Evolutionary conservation across 2,329 filamentous ascomycete genomes (phyloP).

Genomic region (Colletotrichum higginsianum): DNA sequence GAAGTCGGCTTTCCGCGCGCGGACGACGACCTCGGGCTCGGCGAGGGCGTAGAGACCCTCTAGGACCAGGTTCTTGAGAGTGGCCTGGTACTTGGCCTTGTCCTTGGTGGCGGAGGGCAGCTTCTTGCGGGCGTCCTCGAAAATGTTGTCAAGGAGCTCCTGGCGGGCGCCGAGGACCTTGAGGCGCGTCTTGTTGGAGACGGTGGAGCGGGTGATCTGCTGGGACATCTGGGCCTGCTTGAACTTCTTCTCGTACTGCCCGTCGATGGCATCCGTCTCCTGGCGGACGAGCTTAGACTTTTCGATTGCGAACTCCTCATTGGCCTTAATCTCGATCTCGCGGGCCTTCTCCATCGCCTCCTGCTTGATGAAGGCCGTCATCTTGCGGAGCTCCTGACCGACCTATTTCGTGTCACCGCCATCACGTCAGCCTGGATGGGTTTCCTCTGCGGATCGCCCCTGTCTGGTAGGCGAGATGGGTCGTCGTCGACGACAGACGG

Average conservation of each 20-base stretch:
- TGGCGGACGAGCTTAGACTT: conserved; percentile 98
- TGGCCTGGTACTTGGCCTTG: conserved; percentile 79
- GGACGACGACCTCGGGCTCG: conserved; percentile 82
- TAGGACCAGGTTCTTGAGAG: conserved; percentile 85
- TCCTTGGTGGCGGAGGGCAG: conserved; percentile 77
- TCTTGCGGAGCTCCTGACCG: conserved; percentile 98
- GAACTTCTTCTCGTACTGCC: conserved; percentile 97
- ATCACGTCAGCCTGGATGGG: background rate
- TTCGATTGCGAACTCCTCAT: conserved; percentile 99
- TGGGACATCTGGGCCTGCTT: conserved; percentile 98
- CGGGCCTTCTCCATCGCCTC: conserved; percentile 97
- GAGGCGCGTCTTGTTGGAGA: conserved; percentile 95
- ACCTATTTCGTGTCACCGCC: conserved; percentile 74
- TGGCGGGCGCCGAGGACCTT: conserved; percentile 89
- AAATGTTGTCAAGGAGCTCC: conserved; percentile 91
- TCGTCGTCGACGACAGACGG: background rate
- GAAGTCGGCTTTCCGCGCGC: conserved; percentile 85
- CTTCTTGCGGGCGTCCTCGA: conserved; percentile 83
- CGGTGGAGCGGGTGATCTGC: conserved; percentile 97
- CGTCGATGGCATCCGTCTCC: conserved; percentile 94
- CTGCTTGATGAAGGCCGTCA: conserved; percentile 99
- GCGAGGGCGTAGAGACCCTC: conserved; percentile 92
- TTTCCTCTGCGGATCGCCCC: no score
- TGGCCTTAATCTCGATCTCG: conserved; percentile 98
- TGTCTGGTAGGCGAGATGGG: background rate